Evolutionary conservation across 805 yeast genomes (phyloP), one percentile per base, ranked within the genome.

Genomic region (Yarrowia alimentaria): DNA sequence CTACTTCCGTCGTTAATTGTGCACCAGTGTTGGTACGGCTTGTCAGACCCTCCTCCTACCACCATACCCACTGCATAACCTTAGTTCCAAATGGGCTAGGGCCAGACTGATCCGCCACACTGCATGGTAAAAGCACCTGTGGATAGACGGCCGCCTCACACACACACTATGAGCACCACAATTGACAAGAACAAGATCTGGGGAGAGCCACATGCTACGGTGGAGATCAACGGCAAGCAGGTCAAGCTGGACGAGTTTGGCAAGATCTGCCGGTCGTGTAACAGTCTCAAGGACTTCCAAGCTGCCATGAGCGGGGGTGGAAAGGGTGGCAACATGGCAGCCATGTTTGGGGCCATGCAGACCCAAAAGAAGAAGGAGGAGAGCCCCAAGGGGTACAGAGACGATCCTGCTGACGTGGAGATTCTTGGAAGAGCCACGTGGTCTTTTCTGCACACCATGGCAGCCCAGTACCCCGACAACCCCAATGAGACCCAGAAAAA

Each of bases 371-470:
- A 54, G 54, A 40, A 43, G 31, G 37, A 54, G 51, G 18, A 52
- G 35, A 26, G 60, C 56, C 13, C 59, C 62, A 58, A 61, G n/a
- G 52, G 67, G 9, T 38, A 74, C 55, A 70, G 73, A 49, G 82
- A 77, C 21, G 80, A 84, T 56, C 99, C 99, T 1, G 90, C 98
- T 0, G 97, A 90, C 67, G 91, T 85, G 3, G 82, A 75, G 49
- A 72, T 74, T 54, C 66, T 93, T 5, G 99, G 99, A 1, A 72
- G 81, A 40, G 80, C 95, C 0, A 80, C 96, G 3, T 93, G 99
- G 99, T 87, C 95, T 1, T 75, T 91, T 31, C 69, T 93, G 25
- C 99, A 93, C 61, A 76, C 95, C 0, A 75, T 91, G 48, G 96
- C 96, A 0, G 96, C 97, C 0, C 77, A 78, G 13, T 93, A 88